A percentile compares a stretch with the other conserved stretches of the same genome.
Evolutionary conservation across 1,284 basidiomycete genomes (phyloP).

Genomic region (Microbotryum saponariae): DNA sequence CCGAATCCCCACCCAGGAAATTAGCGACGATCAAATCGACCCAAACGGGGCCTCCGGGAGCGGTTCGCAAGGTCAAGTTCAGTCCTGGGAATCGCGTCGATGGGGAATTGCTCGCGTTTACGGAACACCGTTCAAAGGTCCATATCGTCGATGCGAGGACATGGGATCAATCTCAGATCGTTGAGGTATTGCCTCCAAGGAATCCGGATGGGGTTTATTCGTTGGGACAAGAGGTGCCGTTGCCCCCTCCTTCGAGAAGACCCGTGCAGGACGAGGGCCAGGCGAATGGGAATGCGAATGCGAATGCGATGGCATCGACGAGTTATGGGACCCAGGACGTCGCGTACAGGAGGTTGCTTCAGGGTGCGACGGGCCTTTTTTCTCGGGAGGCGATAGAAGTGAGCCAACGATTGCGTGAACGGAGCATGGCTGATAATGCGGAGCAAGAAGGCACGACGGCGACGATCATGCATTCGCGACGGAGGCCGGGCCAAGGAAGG

Average conservation of each 20-base stretch:
- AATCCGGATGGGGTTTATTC: too few species aligned
- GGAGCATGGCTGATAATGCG: not conserved
- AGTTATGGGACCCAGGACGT: too few species aligned
- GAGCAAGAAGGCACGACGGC: not conserved
- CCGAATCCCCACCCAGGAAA: conserved; percentile 7
- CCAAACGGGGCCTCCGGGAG: conserved; percentile 55
- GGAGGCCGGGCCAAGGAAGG: not conserved
- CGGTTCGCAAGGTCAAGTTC: conserved; percentile 69
- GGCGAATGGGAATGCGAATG: too few species aligned
- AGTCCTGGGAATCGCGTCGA: conserved; percentile 45
- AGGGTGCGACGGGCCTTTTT: too few species aligned
- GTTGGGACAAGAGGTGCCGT: too few species aligned
- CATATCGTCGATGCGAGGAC: conserved; percentile 72
- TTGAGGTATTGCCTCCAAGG: conserved; percentile 41
- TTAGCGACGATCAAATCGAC: conserved; percentile 22
- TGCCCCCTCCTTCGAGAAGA: too few species aligned
- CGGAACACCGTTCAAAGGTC: conserved; percentile 70
- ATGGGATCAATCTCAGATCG: conserved; percentile 63
- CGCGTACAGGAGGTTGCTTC: too few species aligned
- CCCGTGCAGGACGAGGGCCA: too few species aligned
- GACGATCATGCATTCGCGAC: not conserved
- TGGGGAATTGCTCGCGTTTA: conserved; percentile 66
- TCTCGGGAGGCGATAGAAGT: too few species aligned
- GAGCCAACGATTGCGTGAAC: too few species aligned
- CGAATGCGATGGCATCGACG: too few species aligned